Evolutionary conservation across 805 yeast genomes (phyloP), one percentile per base, ranked within the genome.

Genomic region (Citeromyces nyonsensis): DNA sequence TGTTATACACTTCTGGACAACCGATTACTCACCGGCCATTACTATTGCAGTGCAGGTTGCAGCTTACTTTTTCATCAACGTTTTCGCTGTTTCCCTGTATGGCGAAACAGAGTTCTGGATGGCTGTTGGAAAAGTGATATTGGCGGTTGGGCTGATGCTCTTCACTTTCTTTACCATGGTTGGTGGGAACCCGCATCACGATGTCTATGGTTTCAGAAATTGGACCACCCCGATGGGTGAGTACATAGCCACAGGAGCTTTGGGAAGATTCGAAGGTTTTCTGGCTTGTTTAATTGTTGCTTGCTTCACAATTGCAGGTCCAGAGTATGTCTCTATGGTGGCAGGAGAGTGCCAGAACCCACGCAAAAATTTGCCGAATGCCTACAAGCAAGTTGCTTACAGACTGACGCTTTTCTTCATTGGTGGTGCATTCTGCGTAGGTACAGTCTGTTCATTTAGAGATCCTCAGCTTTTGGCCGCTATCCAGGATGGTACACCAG

Each of bases 401-500:
- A 51, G 67, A 37, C 51, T 66, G 45, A 57, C 57, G 10, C 44
- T 61, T n/a, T 60, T 62, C 44, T 62, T 57, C 40, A 44, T 61
- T 34, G 61, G 63, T 10, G 66, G 64, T 30, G 59, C 64, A 10
- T 46, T 61, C 24, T 53, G 55, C 5, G 64, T 61, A 11, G 46
- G 60, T 14, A 56, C 22, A 5, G 47, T 62, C 38, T 47, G 51
- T 24, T 51, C 58, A 18, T 54, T 51, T 39, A 55, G 48, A 32
- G 54, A 58, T 35, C 54, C 57, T 22, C 38, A 35, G 5, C 40
- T 51, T 12, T 28, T 46, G 15, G 36, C 59, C 4, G 78, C 84
- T 10, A 60, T 74, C 36, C 60, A 61, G 22, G 58, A 62, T 18
- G 63, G 73, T 20, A 61, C 67, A 31, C 73, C 83, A 0, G 85